Base-by-base conservation (phyloP, 345 rosid genomes). In the Jatropha curcas region DNA sequence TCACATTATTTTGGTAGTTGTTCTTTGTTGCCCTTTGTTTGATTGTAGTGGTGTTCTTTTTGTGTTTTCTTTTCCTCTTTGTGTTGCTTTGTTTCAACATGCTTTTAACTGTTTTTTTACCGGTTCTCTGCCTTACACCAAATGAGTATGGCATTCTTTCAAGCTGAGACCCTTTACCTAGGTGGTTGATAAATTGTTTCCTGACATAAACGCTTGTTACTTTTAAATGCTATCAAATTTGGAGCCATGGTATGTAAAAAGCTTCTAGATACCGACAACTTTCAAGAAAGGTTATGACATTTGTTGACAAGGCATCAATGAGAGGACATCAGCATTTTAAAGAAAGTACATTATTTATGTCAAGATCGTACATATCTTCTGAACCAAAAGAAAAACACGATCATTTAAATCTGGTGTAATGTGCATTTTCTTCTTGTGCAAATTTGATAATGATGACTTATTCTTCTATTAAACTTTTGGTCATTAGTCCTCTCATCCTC, bases 1-100 rank as follows among this genome's bases (percentile, higher is more conserved):
- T 46, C 58, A n/a, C 65, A 65, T 73, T 48, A 64, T 72, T 60
- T 66, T 17, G 17, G 37, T 53, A 50, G 31, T 65, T 50, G 30
- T 46, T 33, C n/a, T 51, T 22, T 70, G 31, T 19, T 35, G 34
- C 34, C 61, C 31, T 0, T 71, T 72, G 34, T 33, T 61, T 78
- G 46, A 16, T 70, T 24, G 28, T 6, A 19, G 0, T 30, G 11
- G 0, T 33, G 43, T 14, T 17, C 1, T 11, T 45, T 14, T 46
- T 14, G 12, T 14, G 5, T 28, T 59, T 45, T 30, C 25, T 56
- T 24, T 28, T 28, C 11, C 35, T 22, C 10, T 2, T 0, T 27
- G 10, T 7, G 24, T 14, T 37, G 7, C 31, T 25, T 20, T 34
- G 4, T 33, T 13, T 51, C 22, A n/a, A n/a, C n/a, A n/a, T n/a